phyloP scores from a whole-genome alignment of 2,329 filamentous ascomycete species.

The Colletotrichum tropicicola region DNA sequence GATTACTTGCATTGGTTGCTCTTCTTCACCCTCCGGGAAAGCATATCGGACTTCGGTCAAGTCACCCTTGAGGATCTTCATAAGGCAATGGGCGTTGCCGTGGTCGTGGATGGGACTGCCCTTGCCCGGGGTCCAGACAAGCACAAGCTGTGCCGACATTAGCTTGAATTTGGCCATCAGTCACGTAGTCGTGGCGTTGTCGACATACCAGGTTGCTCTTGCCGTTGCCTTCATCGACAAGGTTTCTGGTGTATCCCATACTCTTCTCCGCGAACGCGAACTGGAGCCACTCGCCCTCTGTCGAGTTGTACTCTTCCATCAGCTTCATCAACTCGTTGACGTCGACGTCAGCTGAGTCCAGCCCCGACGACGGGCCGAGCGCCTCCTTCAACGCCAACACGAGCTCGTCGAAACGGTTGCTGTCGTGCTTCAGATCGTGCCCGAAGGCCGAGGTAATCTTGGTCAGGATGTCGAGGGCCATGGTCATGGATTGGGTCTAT shows the following conservation, averaged over 20 bases:
- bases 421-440: constrained; percentile 17
- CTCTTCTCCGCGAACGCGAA: constrained; percentile 79
- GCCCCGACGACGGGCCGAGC: constrained; percentile 82
- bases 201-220: constrained; percentile 74
- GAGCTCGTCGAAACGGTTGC: constrained; percentile 71
- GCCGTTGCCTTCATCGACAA: constrained; percentile 88
- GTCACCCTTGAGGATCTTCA: constrained; percentile 85
- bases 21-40: constrained; percentile 63
- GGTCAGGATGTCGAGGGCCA: constrained; percentile 46
- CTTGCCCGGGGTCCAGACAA: constrained; percentile 90
- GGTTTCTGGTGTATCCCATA: constrained; percentile 83
- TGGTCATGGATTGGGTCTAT: constrained; percentile 32
- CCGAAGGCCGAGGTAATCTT: constrained; percentile 33
- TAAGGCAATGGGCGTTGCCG: constrained; percentile 89
- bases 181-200: constrained; percentile 37
- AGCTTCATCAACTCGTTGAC: constrained; percentile 74
- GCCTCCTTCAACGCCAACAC: constrained; percentile 77
- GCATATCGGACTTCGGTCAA: constrained; percentile 85
- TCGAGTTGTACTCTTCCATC: constrained; percentile 79
- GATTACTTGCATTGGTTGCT: constrained; percentile 54
- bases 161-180: constrained; percentile 29
- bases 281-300: constrained; percentile 74
- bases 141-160: constrained; percentile 69
- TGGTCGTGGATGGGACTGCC: constrained; percentile 89
- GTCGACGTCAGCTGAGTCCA: constrained; percentile 84